Percentiles rank a stretch among this genome's conserved stretches.
phyloP scores from a whole-genome alignment of 768 basidiomycete species.

The Leccinum ochraceum region DNA sequence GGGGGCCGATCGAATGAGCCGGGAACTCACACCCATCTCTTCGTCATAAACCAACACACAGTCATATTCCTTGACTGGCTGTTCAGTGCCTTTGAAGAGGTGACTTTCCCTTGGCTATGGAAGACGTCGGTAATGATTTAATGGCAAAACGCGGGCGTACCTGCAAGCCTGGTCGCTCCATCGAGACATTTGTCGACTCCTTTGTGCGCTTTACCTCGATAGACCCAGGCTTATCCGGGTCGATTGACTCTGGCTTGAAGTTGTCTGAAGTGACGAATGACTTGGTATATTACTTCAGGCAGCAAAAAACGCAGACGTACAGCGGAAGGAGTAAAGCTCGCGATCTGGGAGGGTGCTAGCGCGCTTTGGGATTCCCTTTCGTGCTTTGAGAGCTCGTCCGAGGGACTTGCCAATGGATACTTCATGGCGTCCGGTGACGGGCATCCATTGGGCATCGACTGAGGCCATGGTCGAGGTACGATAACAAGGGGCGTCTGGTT shows the following conservation, averaged over 20 bases:
- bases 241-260: conserved; percentile 74
- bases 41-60: conserved; percentile 84
- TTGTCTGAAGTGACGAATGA: conserved; percentile 50
- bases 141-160: conserved; percentile 36
- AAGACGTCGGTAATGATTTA: conserved; percentile 1
- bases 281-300: too few relatives aligned
- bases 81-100: conserved; percentile 58
- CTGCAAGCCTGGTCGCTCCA: conserved; percentile 68
- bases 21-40: conserved; percentile 56
- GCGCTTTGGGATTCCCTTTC: conserved; percentile 52
- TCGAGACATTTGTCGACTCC: conserved; percentile 51
- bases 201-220: conserved; percentile 59
- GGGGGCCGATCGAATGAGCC: conserved; percentile 1
- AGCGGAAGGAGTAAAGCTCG: conserved; percentile 78
- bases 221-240: conserved; percentile 61
- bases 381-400: conserved; percentile 64
- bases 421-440: conserved; percentile 54
- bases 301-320: conserved; percentile 43
- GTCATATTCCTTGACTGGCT: conserved; percentile 64
- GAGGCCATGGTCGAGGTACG: conserved; percentile 44
- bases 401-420: conserved; percentile 67
- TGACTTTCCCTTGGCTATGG: conserved; percentile 53
- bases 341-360: conserved; percentile 52
- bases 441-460: conserved; percentile 53
- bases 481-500: conserved; percentile 24